Base-by-base conservation (phyloP, 1,284 basidiomycete genomes). In the Neonothopanus nambi region DNA sequence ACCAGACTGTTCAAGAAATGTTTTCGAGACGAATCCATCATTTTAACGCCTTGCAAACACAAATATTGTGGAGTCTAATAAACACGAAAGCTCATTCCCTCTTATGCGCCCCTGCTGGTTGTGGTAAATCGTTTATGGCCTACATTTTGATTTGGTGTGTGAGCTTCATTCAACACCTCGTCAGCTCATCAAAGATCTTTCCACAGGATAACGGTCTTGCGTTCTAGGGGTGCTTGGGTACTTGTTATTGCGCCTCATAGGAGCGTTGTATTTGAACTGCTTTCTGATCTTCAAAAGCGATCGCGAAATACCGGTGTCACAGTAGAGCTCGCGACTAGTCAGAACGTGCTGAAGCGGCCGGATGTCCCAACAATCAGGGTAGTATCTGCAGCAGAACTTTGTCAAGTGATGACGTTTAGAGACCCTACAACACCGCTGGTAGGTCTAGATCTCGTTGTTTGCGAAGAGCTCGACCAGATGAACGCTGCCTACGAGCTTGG, bases 31-130 rank as follows among this genome's bases (percentile, higher is more conserved):
- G 73, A 41, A 63, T 84, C 35, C 74, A 73, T 26, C 79, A 81
- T 37, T 80, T 97, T 67, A 98, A 96, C 64, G 82, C 87, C 1
- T 82, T 98, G 3, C 96, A 99, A 67, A 93, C 91, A 1, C 97
- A 98, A 63, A 77, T 82, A 3, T 92, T 92, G 68, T 98, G 97
- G 90, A 85, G 85, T 43, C 62, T 93, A 17, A 75, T 88, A 50
- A 85, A 89, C 62, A 90, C 91, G 1, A 73, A 78, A 42, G 71
- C 79, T 40, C 91, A 95, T 65, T 70, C 86, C 3, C 72, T 99
- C n/a, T 63, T 98, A 15, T 91, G 89, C 56, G 91, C 88, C 0
- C 95, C 95, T 1, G 79, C 84, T 3, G 85, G 87, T 5, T 85
- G 85, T 54, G 95, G 95, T 1, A 98, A 96, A 70, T 86, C 91